Evolutionary conservation across 2,329 filamentous ascomycete species (phyloP).

Genomic region (Aaosphaeria arxii): DNA sequence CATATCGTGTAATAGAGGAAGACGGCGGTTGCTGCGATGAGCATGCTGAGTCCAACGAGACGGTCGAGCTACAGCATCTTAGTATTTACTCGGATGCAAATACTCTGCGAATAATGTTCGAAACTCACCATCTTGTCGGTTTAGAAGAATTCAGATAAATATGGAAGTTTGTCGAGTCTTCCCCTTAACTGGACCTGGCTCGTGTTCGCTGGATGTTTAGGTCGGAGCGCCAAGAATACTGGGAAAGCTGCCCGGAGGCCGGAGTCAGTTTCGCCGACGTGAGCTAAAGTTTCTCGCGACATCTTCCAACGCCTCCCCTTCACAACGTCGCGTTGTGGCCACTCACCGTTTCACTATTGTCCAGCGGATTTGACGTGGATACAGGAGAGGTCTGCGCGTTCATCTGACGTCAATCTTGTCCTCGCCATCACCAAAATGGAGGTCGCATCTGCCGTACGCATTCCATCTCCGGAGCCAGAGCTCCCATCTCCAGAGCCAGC

Average conservation of each 20-base stretch:
- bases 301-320: not conserved
- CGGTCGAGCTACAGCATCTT: conserved; percentile 74
- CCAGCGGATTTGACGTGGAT: too few relatives aligned
- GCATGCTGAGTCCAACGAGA: conserved; percentile 73
- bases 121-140: conserved; percentile 22
- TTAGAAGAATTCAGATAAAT: too few relatives aligned
- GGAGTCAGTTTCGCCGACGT: not conserved
- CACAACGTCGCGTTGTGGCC: not conserved
- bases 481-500: conserved; percentile 40
- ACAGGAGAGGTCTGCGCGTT: too few relatives aligned
- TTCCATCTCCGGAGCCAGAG: conserved; percentile 55
- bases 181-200: too few relatives aligned
- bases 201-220: too few relatives aligned
- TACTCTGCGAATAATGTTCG: not conserved
- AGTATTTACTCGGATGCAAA: not conserved
- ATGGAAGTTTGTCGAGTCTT: too few relatives aligned
- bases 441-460: conserved; percentile 51
- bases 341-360: not conserved
- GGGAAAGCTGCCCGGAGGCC: too few relatives aligned
- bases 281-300: not conserved
- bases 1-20: conserved; percentile 95
- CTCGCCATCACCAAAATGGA: conserved; percentile 12
- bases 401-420: not conserved
- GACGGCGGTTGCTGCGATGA: conserved; percentile 68
- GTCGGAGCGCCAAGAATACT: too few relatives aligned